A percentile compares a stretch with the other conserved stretches of the same genome.
These are phyloP conservation scores for Botrytis tulipae DNA, from an alignment of 2,329 filamentous ascomycete species.

Conservation along the genomic window DNA sequence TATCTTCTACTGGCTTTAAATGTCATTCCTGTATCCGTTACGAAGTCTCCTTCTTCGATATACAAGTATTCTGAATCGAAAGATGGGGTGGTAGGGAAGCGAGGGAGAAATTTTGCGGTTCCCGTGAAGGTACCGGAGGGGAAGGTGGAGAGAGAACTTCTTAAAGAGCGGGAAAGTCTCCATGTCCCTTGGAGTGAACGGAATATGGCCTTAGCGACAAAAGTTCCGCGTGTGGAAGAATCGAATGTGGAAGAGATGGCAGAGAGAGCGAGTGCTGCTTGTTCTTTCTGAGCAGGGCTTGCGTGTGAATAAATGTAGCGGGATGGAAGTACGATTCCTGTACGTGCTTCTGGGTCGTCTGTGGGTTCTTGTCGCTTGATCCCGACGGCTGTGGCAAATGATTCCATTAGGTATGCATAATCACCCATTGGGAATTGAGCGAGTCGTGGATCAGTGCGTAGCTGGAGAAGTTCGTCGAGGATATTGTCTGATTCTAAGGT, in stretches of 20 bases:
- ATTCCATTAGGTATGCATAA: conserved; percentile 73
- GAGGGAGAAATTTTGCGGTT: conserved; percentile 62
- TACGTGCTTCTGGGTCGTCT: conserved; percentile 39
- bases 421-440: conserved; percentile 81
- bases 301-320: conserved; percentile 48
- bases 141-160: conserved; percentile 53
- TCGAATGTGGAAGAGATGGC: conserved; percentile 27
- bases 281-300: conserved; percentile 44
- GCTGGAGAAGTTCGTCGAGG: conserved; percentile 31
- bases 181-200: conserved; percentile 68
- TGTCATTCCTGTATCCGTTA: conserved; percentile 44
- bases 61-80: conserved; percentile 60
- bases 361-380: conserved; percentile 44
- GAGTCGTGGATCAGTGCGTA: conserved; percentile 42
- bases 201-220: conserved; percentile 66
- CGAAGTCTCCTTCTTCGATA: conserved; percentile 65
- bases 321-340: conserved; percentile 44
- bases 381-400: conserved; percentile 59
- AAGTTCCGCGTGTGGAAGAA: conserved; percentile 42
- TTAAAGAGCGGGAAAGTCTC: conserved; percentile 58
- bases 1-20: conserved; percentile 59
- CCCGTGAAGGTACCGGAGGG: conserved; percentile 66
- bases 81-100: conserved; percentile 52
- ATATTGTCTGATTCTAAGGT: conserved; percentile 31
- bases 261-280: conserved; percentile 42